phyloP scores from a whole-genome alignment of 2,329 filamentous ascomycete genomes.

The Colletotrichum salicis region DNA sequence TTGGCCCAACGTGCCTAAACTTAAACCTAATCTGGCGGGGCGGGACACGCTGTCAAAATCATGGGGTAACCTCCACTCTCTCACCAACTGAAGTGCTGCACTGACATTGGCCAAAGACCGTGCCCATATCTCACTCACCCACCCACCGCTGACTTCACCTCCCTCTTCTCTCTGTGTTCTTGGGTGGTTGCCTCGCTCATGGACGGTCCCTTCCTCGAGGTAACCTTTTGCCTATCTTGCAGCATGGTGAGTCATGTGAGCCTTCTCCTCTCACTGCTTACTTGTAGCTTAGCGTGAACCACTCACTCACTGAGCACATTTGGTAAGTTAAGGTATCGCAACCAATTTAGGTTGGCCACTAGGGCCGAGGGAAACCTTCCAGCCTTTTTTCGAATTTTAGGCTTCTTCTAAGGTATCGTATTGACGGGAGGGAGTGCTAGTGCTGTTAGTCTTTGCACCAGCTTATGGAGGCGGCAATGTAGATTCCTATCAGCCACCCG shows the following conservation, averaged over 20 bases:
- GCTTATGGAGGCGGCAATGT: not conserved
- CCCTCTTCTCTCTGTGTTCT: not conserved
- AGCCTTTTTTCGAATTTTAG: not conserved
- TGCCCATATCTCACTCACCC: not conserved
- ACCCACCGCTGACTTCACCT: not conserved
- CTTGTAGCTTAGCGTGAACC: not conserved
- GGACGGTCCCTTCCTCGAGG: not conserved
- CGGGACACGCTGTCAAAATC: constrained; percentile 10
- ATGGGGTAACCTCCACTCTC: constrained; percentile 9
- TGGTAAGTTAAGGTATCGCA: not conserved
- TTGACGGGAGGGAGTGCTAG: not conserved
- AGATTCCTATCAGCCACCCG: not conserved
- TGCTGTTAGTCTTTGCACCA: not conserved
- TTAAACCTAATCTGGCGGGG: constrained; percentile 35
- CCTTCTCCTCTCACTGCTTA: not conserved
- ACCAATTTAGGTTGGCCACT: not conserved
- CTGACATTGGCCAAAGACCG: not conserved
- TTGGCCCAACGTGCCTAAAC: constrained; percentile 27
- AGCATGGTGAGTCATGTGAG: not conserved
- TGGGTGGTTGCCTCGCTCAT: not conserved
- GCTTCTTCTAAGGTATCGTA: not conserved
- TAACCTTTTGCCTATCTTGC: not conserved
- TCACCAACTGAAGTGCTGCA: not conserved
- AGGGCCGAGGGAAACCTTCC: constrained; percentile 12
- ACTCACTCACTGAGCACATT: not conserved